Evolutionary conservation across 1,139 yeast genomes (phyloP).

Genomic region (Dujonia santamariae): DNA sequence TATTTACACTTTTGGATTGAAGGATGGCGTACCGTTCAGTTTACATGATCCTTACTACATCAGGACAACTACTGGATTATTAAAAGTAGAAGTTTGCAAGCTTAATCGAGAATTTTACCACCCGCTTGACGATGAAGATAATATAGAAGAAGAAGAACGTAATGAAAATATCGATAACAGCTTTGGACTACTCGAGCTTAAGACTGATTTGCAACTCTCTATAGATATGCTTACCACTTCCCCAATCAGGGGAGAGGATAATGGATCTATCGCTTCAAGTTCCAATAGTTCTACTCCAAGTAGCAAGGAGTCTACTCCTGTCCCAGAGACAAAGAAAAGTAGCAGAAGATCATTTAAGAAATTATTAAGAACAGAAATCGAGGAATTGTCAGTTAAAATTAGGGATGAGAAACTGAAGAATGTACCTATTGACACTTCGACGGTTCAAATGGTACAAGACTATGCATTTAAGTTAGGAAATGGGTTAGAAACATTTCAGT

Average conservation of each 20-base stretch:
- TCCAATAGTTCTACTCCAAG: background rate
- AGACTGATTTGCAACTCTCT: conserved; percentile 14
- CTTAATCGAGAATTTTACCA: conserved; percentile 14
- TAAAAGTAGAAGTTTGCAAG: conserved; percentile 14
- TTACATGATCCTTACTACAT: conserved; percentile 24
- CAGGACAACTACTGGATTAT: conserved; percentile 11
- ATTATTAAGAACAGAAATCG: background rate
- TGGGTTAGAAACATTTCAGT: conserved; percentile 12
- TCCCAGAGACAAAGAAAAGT: background rate
- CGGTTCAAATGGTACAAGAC: conserved; percentile 21
- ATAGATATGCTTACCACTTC: conserved; percentile 6
- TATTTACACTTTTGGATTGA: conserved; percentile 41
- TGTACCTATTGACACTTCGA: conserved; percentile 9
- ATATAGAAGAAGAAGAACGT: conserved; percentile 6
- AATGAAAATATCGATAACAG: background rate
- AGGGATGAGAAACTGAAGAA: conserved; percentile 7
- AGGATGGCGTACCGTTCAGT: conserved; percentile 32
- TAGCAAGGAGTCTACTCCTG: too few species aligned
- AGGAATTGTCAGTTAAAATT: background rate
- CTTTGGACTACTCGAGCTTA: conserved; percentile 19
- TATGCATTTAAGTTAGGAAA: conserved; percentile 31
- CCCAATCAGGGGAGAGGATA: background rate
- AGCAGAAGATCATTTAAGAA: conserved; percentile 1
- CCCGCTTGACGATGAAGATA: conserved; percentile 8
- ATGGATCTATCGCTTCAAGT: too few species aligned